Base-by-base conservation (phyloP, 306 rosid genomes). In the Dicorynia guianensis region DNA sequence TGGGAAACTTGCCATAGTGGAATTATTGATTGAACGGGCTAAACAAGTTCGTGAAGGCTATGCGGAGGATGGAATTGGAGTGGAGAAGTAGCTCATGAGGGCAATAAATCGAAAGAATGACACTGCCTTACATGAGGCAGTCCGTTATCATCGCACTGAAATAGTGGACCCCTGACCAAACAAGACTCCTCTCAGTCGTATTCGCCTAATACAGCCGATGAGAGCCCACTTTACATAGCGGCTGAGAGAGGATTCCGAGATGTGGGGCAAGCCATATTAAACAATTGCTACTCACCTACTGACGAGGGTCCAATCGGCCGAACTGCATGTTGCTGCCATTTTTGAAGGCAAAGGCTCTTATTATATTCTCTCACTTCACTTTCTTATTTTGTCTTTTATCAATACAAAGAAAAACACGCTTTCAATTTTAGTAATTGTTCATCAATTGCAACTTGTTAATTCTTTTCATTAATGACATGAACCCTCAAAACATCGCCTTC, bases 111-210 rank as follows among this genome's bases (percentile, higher is more conserved):
- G 0, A 0, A 25, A 36, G 30, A 11, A 6, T 4, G 52, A 73
- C 50, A 61, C 69, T 0, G 62, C 78, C 0, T 48, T 73, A 7
- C 78, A 60, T 5, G 48, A 44, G 18, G 78, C 78, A 48, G 62
- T 49, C 49, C 14, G 52, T 11, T 12, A 17, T 59, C 0, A 11
- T 34, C 69, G 34, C 25, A 17, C 12, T 17, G 0, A 44, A 44
- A 11, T 44, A 3, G 49, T 8, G 11, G 3, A 3, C 0, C 8
- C 9, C 9, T 44, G 49, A 44, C 13, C 7, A 44, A 6, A 11
- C 13, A 44, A 6, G 49, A 44, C 49, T 1, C 49, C 8, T 3
- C 7, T 44, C 13, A 44, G 13, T 11, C 11, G 3, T 44, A 44
- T 44, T 44, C 1, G 7, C 3, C 49, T 6, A 44, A 44, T 44